A percentile compares a stretch with the other conserved stretches of the same genome.
These are phyloP conservation scores for Funneliformis geosporum DNA, from an alignment of 192 early-diverging fungal genomes.

Conservation along the genomic window DNA sequence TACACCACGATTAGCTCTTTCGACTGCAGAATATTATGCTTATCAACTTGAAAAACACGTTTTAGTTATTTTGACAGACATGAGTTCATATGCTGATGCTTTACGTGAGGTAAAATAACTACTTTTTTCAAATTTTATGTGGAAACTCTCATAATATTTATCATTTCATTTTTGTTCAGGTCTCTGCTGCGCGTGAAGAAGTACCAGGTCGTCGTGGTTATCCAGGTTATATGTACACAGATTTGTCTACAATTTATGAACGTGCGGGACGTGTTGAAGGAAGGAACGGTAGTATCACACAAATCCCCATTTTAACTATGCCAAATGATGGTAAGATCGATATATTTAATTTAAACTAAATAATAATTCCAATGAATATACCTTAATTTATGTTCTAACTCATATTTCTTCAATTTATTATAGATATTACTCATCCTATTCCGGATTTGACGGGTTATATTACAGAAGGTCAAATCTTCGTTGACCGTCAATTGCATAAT, in stretches of 20 bases:
- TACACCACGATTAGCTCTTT: conserved; percentile 96
- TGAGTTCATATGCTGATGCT: conserved; percentile 99
- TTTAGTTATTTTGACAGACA: conserved; percentile 97
- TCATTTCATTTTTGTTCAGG: conserved; percentile 39
- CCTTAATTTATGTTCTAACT: conserved; percentile 2
- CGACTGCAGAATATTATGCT: conserved; percentile 99
- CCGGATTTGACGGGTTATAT: conserved; percentile 99
- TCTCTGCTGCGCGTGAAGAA: conserved; percentile 99
- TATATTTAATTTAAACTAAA: background rate
- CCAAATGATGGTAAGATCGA: conserved; percentile 87
- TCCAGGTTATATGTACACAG: conserved; percentile 99
- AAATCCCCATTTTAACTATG: conserved; percentile 99
- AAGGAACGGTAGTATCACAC: conserved; percentile 97
- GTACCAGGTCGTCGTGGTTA: conserved; percentile 99
- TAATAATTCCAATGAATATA: background rate
- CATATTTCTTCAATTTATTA: background rate
- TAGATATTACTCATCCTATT: conserved; percentile 99
- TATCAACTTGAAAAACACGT: conserved; percentile 99
- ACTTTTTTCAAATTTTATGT: too few species aligned
- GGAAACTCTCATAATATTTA: background rate
- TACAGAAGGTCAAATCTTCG: conserved; percentile 99
- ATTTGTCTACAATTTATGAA: conserved; percentile 99
- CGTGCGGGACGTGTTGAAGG: conserved; percentile 97
- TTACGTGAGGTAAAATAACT: conserved; percentile 83
- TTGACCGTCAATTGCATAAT: conserved; percentile 98